These are phyloP conservation scores for Amborella trichopoda DNA, from an alignment of 164 flowering plant species.

Conservation along the genomic window DNA sequence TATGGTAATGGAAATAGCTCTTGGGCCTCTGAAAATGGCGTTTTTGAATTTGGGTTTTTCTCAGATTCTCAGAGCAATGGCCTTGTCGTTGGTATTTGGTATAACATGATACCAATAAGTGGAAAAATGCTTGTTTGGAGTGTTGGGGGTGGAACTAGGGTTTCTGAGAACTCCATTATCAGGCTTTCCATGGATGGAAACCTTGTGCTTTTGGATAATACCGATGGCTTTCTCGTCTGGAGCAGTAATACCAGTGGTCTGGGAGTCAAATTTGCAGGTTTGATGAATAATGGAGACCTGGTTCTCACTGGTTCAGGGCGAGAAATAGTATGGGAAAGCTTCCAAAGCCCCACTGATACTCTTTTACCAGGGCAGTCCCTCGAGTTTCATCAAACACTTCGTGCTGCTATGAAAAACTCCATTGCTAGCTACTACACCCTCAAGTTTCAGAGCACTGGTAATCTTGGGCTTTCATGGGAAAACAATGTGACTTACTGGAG, in stretches of 20 bases:
- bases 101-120: slow-evolving; percentile 23
- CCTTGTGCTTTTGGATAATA: too few relatives aligned
- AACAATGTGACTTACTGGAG: slow-evolving; percentile 49
- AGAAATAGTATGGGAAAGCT: slow-evolving; percentile 40
- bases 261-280: slow-evolving; percentile 32
- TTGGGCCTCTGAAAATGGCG: slow-evolving; percentile 47
- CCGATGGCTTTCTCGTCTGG: slow-evolving; percentile 26
- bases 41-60: slow-evolving; percentile 41
- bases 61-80: slow-evolving; percentile 15
- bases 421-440: slow-evolving; percentile 32
- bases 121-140: slow-evolving; percentile 36
- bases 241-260: slow-evolving; percentile 34
- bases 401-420: slow-evolving; percentile 31
- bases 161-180: slow-evolving; percentile 31
- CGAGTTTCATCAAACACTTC: slow-evolving; percentile 28
- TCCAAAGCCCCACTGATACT: slow-evolving; percentile 34
- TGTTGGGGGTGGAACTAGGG: slow-evolving; percentile 39
- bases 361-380: slow-evolving; percentile 42
- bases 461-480: slow-evolving; percentile 40
- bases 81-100: too few relatives aligned
- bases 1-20: slow-evolving; percentile 22
- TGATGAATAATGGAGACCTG: slow-evolving; percentile 38
- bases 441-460: slow-evolving; percentile 22
- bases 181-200: slow-evolving; percentile 36
- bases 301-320: slow-evolving; percentile 21